Evolutionary conservation across 2,329 filamentous ascomycete genomes (phyloP), one percentile per base, ranked within the genome.

Genomic region (Dendrostoma leiphaemia): DNA sequence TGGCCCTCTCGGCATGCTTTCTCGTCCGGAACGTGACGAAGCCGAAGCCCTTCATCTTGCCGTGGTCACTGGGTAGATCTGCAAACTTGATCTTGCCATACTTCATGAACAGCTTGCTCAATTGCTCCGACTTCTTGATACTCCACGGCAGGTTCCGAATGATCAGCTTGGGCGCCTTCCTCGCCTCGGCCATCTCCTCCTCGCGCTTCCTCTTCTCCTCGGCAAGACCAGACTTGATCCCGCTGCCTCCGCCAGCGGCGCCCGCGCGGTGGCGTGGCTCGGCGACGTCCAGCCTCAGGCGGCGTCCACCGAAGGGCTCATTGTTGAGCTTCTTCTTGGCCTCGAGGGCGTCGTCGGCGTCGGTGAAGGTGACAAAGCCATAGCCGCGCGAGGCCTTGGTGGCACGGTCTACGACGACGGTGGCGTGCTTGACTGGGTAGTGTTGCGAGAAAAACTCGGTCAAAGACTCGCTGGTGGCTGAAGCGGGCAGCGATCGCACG

Each of bases 111-210:
- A 96, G 76, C 53, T 84, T 80, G 6, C 83, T 78, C 56, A 99
- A 75, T 66, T 97, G 88, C 29, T 95, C 89, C 0, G 89, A 80
- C 8, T 84, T 88, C 73, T 96, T 96, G 67, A 99, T 88, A 62
- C 88, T 96, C 94, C 94, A 99, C 1, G 94, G 93, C 65, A 99
- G 69, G 69, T 99, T 99, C 65, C 94, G 85, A 46, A 99, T 84
- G 68, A 99, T 94, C 61, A 94, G 73, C 69, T 90, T 92, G 0
- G 89, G 84, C 0, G 86, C 80, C 64, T 83, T 82, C 56, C 79
- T 76, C 15, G 79, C 75, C 61, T 83, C 78, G 57, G 80, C 81
- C 62, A 84, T 74, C 59, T 86, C 80, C 61, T 87, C 83, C 63
- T 81, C 76, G 32, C 79, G 74, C 64, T 82, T 79, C 56, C 76